A percentile compares a stretch with the other conserved stretches of the same genome.
Conservation (phyloP, 768 basidiomycete species). For the Hygrocybe punicea region DNA sequence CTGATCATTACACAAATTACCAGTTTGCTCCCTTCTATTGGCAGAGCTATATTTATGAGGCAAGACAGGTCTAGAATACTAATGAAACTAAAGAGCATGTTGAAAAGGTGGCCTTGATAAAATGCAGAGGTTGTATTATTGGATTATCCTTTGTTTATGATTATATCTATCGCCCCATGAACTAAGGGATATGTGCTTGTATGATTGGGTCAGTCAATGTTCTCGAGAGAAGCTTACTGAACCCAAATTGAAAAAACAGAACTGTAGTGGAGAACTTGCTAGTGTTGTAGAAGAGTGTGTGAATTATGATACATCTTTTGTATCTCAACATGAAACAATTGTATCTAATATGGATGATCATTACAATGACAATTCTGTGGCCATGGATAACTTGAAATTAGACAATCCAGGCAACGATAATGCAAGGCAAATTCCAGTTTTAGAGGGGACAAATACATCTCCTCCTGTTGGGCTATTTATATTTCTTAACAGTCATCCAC, state of each 20-base stretch:
- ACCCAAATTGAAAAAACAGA: not conserved
- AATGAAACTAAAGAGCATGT: conserved; percentile 2
- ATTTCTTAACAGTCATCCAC: conserved; percentile 7
- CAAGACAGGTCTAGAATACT: conserved; percentile 8
- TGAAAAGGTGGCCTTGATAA: conserved; percentile 21
- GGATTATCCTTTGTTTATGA: conserved; percentile 22
- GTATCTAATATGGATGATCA: too few species aligned
- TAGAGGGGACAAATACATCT: conserved; percentile 17
- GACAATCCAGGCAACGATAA: too few species aligned
- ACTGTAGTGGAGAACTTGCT: too few species aligned
- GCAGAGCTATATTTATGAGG: conserved; percentile 16
- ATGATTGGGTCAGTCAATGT: conserved; percentile 25
- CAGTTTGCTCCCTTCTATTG: conserved; percentile 19
- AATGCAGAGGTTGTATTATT: conserved; percentile 12
- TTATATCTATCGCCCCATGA: conserved; percentile 24
- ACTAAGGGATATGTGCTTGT: conserved; percentile 21
- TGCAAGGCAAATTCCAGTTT: too few species aligned
- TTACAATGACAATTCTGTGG: too few species aligned
- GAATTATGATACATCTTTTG: not conserved
- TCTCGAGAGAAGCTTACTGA: conserved; percentile 9
- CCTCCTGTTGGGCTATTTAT: conserved; percentile 27
- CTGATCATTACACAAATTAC: conserved; percentile 34
- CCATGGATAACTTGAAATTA: too few species aligned
- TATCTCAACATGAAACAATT: conserved; percentile 22
- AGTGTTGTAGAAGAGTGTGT: not conserved